These are phyloP conservation scores for Colletotrichum cereale DNA, from an alignment of 2,329 filamentous ascomycete genomes.

Conservation along the genomic window DNA sequence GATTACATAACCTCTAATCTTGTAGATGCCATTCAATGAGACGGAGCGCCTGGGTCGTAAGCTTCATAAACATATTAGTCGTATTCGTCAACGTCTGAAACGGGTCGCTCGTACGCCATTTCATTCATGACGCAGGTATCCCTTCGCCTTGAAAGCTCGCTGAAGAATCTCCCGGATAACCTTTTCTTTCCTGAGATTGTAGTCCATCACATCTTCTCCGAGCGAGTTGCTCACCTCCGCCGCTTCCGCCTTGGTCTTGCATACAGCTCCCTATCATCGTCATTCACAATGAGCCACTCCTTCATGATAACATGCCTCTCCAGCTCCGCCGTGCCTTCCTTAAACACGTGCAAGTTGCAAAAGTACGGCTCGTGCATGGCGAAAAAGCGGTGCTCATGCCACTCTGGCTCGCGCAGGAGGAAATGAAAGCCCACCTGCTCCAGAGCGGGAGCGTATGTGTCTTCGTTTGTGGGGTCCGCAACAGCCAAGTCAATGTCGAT, in stretches of 20 bases:
- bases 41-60: not conserved
- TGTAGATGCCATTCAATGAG: not conserved
- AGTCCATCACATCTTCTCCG: constrained; percentile 52
- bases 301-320: constrained; percentile 58
- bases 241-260: constrained; percentile 53
- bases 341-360: constrained; percentile 64
- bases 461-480: constrained; percentile 54
- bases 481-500: constrained; percentile 66
- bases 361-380: constrained; percentile 48
- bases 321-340: constrained; percentile 56
- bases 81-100: not conserved
- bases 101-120: not conserved
- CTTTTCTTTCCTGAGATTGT: constrained; percentile 57
- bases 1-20: not conserved
- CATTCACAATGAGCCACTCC: constrained; percentile 56
- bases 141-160: constrained; percentile 48
- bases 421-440: constrained; percentile 60
- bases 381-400: constrained; percentile 64
- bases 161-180: constrained; percentile 54
- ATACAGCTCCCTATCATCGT: constrained; percentile 56
- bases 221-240: constrained; percentile 46
- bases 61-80: not conserved
- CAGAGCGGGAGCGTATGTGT: constrained; percentile 56
- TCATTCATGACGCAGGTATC: constrained; percentile 27
- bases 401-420: constrained; percentile 58